Evolutionary conservation across 768 basidiomycete genomes (phyloP), one percentile per base, ranked within the genome.

Genomic region (Agrocybe pediades): DNA sequence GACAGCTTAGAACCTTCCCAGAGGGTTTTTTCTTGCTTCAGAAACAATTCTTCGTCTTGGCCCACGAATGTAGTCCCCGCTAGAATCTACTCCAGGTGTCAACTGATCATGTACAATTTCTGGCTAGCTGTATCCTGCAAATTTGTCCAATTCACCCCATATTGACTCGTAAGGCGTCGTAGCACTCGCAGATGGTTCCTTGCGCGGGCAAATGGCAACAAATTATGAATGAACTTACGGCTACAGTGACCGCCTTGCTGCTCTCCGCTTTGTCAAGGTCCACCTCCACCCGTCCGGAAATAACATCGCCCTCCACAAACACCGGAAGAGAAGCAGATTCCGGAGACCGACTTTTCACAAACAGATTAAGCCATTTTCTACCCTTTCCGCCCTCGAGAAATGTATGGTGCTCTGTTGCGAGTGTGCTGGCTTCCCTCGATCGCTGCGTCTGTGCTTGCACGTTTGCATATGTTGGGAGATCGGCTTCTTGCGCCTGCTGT

Each of bases 1-100:
- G 71, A 68, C 24, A 78, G 58, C 47, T 79, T 81, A 25, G 68
- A 68, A 8, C 66, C 61, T 8, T 69, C 68, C 78, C 81, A 83
- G 2, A 86, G 58, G 21, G 63, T 65, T 26, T 76, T 65, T 17
- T 74, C 69, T 16, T 75, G 50, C 16, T 78, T 66, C 9, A 84
- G 67, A 60, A 84, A 85, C 6, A 64, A 45, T 1, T 71, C 61
- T 51, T 83, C 80, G 46, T 85, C 81, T 57, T 85, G 83, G 13
- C 81, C 81, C 4, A 84, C 80, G 2, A 77, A 66, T 3, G 81
- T 83, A 16, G 78, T 77, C 5, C 78, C 76, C 25, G 69, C 82
- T 29, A 68, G 66, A 9, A 82, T 65, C 83, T 82, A 53, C 6
- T 29, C n/a, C 41, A 53, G 13, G 16, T 13, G 15, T 25, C 49